A percentile compares a stretch with the other conserved stretches of the same genome.
Evolutionary conservation across 2,329 filamentous ascomycete species (phyloP).

Genomic region (Microdochium paspali): DNA sequence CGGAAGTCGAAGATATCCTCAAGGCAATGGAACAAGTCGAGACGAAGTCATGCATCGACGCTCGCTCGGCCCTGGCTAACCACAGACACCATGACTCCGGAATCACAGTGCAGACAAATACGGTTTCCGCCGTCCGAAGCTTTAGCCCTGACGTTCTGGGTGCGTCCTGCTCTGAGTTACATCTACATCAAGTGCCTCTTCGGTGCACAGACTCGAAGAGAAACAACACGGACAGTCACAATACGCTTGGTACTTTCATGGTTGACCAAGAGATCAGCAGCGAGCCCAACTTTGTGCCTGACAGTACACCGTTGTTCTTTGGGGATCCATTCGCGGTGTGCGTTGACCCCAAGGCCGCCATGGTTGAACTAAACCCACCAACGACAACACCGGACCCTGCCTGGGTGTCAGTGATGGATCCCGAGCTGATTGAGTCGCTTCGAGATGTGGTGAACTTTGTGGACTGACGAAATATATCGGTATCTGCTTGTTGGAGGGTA

Average conservation of each 20-base stretch:
- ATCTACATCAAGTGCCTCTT: no score
- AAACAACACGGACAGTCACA: no score
- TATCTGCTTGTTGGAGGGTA: no score
- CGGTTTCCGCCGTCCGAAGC: no score
- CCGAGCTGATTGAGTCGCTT: neutral
- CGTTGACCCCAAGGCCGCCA: neutral
- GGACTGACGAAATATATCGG: no score
- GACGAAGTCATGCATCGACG: neutral
- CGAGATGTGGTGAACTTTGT: conserved; percentile 1
- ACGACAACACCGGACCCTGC: neutral
- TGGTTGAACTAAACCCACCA: neutral
- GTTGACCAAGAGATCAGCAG: neutral
- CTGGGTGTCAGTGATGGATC: conserved; percentile 1
- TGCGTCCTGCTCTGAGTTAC: no score
- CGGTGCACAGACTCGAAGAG: no score
- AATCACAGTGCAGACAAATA: no score
- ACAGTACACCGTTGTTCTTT: conserved; percentile 1
- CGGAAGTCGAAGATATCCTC: neutral
- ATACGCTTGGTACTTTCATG: neutral
- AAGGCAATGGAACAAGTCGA: neutral
- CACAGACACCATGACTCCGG: no score
- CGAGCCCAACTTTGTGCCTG: neutral
- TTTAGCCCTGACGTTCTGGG: no score
- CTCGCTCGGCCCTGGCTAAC: no score
- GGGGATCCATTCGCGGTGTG: neutral